Conservation (phyloP, 169 alveolate species). For the Plasmodium inui region DNA sequence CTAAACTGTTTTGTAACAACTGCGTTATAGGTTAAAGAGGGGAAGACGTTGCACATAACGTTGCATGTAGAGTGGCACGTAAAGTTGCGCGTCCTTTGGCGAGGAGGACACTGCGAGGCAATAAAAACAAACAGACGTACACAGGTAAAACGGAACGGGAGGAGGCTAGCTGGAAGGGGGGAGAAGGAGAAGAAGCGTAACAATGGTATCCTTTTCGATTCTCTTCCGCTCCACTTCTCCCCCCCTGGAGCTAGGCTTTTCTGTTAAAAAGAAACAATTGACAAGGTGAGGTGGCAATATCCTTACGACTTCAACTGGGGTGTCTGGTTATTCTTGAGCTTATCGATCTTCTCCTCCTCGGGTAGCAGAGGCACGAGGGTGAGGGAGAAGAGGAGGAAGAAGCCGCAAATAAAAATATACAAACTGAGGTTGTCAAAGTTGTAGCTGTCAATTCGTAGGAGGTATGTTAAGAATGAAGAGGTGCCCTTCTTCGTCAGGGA, state of each 20-base stretch:
- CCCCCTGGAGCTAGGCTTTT: too few relatives aligned
- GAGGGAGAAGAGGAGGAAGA: constrained; percentile 66
- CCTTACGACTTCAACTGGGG: not conserved
- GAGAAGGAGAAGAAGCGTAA: not conserved
- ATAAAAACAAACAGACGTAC: not conserved
- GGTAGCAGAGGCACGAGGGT: constrained; percentile 39
- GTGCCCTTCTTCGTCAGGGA: constrained; percentile 90
- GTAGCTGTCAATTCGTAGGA: constrained; percentile 91
- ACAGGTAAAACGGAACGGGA: not conserved
- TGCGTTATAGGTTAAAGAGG: not conserved
- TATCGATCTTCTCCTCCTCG: constrained; percentile 36
- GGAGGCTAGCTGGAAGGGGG: not conserved
- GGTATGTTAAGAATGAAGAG: constrained; percentile 92
- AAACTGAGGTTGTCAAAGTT: constrained; percentile 92
- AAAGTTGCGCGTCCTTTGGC: not conserved
- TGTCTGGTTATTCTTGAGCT: not conserved
- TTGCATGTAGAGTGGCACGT: not conserved
- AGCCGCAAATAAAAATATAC: constrained; percentile 90
- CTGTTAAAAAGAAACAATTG: not conserved
- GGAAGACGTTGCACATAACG: not conserved
- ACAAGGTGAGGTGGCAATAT: not conserved
- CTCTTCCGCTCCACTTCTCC: not conserved
- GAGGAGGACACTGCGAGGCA: not conserved
- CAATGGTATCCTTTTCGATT: not conserved
- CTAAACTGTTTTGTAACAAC: not conserved